phyloP scores from a whole-genome alignment of 306 rosid species.

The Dalbergia cochinchinensis region DNA sequence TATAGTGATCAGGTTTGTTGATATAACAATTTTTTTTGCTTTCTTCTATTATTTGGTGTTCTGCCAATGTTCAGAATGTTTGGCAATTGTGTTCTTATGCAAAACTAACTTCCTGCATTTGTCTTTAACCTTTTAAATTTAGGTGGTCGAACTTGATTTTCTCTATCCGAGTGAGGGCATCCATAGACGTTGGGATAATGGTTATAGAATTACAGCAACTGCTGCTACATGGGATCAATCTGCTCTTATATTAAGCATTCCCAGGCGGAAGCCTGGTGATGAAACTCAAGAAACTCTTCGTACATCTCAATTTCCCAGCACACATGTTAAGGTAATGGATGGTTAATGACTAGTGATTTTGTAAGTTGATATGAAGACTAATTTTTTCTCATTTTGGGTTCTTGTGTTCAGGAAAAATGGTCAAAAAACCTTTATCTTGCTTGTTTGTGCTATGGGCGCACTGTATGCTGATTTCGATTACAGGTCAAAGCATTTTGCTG shows the following conservation, averaged over 20 bases:
- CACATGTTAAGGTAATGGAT: slow-evolving; percentile 84
- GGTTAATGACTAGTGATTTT: slow-evolving; percentile 20
- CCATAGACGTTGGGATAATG: slow-evolving; percentile 94
- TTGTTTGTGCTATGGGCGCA: slow-evolving; percentile 90
- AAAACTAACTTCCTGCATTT: not conserved
- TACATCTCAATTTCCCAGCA: slow-evolving; percentile 94
- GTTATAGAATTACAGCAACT: slow-evolving; percentile 89
- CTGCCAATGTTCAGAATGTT: not conserved
- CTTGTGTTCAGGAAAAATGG: slow-evolving; percentile 86
- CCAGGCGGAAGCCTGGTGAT: slow-evolving; percentile 82
- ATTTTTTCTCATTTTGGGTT: slow-evolving; percentile 28
- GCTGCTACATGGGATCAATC: slow-evolving; percentile 98
- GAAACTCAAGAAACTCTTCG: slow-evolving; percentile 98
- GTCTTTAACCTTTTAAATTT: not conserved
- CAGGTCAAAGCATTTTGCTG: slow-evolving; percentile 37
- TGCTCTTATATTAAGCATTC: slow-evolving; percentile 92
- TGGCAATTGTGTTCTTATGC: not conserved
- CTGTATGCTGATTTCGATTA: slow-evolving; percentile 68
- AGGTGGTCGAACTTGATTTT: slow-evolving; percentile 99
- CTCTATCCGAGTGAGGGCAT: slow-evolving; percentile 98
- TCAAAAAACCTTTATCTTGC: slow-evolving; percentile 86
- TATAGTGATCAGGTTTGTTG: slow-evolving; percentile 85
- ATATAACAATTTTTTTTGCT: slow-evolving; percentile 8
- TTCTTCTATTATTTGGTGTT: not conserved
- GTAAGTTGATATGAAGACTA: slow-evolving; percentile 14